phyloP scores from a whole-genome alignment of 352 stramenopile genomes.

The Phytophthora crassamura region DNA sequence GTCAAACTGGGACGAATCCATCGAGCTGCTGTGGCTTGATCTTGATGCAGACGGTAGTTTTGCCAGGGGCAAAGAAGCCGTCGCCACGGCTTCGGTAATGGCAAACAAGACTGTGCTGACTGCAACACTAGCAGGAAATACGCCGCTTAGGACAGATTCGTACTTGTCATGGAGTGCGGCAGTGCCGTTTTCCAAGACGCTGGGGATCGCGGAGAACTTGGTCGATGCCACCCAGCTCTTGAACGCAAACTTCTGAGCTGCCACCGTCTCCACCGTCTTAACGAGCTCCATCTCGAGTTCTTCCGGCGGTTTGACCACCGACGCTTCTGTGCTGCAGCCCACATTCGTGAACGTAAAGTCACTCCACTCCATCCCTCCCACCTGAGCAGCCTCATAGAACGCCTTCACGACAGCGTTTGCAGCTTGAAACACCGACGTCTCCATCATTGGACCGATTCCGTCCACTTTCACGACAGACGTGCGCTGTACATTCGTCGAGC shows the following conservation, averaged over 20 bases:
- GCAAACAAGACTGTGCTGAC: constrained; percentile 63
- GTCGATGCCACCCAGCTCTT: constrained; percentile 66
- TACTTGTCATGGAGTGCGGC: constrained; percentile 34
- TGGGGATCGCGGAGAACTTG: constrained; percentile 46
- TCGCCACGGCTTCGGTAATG: constrained; percentile 53
- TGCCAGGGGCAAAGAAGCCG: constrained; percentile 1
- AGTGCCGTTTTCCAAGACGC: not conserved
- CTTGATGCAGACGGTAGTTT: not conserved
- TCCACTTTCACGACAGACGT: constrained; percentile 7
- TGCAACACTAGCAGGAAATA: constrained; percentile 58
- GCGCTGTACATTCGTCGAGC: constrained; percentile 5
- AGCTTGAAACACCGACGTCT: constrained; percentile 47
- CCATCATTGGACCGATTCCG: not conserved
- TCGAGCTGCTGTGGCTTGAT: constrained; percentile 6
- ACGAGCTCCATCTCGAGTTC: constrained; percentile 53
- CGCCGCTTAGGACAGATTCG: constrained; percentile 32
- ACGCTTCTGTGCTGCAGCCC: constrained; percentile 26
- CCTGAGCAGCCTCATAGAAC: constrained; percentile 45
- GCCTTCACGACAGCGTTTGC: constrained; percentile 46
- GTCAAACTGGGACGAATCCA: constrained; percentile 26
- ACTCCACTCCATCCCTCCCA: constrained; percentile 74
- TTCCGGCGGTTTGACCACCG: constrained; percentile 24
- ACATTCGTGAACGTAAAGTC: constrained; percentile 77
- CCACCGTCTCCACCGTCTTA: constrained; percentile 35
- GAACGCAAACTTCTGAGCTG: constrained; percentile 62